Evolutionary conservation across 106 monocot genomes (phyloP).

Genomic region (Alisma plantagoaquatica): DNA sequence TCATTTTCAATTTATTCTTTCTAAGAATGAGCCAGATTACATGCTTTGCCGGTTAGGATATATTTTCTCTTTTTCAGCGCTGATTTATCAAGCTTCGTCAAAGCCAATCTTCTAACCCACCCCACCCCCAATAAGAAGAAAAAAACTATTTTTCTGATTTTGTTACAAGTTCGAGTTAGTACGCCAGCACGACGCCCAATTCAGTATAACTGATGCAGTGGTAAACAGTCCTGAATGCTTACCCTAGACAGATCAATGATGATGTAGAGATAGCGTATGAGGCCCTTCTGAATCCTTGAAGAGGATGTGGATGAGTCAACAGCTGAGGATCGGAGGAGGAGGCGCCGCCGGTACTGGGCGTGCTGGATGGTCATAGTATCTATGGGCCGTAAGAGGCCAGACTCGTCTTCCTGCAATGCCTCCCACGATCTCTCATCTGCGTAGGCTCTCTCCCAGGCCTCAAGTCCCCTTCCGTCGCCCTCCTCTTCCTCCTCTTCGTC

Average conservation of each 20-base stretch:
- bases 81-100: too few relatives aligned
- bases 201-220: too few relatives aligned
- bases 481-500: conserved; percentile 69
- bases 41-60: too few relatives aligned
- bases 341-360: conserved; percentile 81
- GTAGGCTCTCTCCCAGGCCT: conserved; percentile 94
- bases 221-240: conserved; percentile 1
- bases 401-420: conserved; percentile 87
- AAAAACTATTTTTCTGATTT: too few relatives aligned
- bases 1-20: too few relatives aligned
- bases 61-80: too few relatives aligned
- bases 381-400: conserved; percentile 67
- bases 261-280: conserved; percentile 83
- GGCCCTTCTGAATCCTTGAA: conserved; percentile 82
- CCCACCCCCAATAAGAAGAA: too few relatives aligned
- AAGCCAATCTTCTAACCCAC: too few relatives aligned
- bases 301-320: conserved; percentile 10
- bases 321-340: conserved; percentile 45
- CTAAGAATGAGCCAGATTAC: too few relatives aligned
- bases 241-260: conserved; percentile 89
- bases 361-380: conserved; percentile 66
- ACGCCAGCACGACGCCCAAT: too few relatives aligned
- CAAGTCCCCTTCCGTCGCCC: conserved; percentile 15
- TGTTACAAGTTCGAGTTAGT: background rate
- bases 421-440: conserved; percentile 99